Conservation (phyloP, 2,329 filamentous ascomycete species). For the Beauveria sp. region DNA sequence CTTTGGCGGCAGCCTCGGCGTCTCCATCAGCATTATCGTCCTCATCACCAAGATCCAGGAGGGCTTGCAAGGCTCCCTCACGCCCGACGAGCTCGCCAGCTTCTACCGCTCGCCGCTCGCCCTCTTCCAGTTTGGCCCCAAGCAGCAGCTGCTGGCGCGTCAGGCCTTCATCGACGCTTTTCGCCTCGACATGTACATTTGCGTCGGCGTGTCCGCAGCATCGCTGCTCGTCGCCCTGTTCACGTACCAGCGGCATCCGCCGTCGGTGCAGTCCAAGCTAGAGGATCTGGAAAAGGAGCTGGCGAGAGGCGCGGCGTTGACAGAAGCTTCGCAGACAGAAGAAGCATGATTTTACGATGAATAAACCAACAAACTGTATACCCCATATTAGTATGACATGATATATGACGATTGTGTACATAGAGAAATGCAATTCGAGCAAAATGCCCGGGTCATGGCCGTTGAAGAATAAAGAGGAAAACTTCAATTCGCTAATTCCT, state of each 20-base stretch:
- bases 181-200: constrained; percentile 16
- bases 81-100: constrained; percentile 12
- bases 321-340: not conserved
- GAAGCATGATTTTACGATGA: not conserved
- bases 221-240: constrained; percentile 13
- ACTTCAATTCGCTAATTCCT: constrained; percentile 6
- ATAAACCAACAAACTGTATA: not conserved
- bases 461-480: not conserved
- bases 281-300: constrained; percentile 19
- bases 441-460: not conserved
- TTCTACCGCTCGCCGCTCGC: constrained; percentile 16
- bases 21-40: constrained; percentile 18
- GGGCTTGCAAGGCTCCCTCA: constrained; percentile 12
- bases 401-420: not conserved
- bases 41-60: constrained; percentile 16
- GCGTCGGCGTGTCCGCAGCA: constrained; percentile 14
- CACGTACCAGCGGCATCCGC: constrained; percentile 17
- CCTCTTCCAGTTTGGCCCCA: constrained; percentile 10
- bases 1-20: constrained; percentile 21
- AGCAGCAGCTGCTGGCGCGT: constrained; percentile 14
- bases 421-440: not conserved
- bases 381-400: not conserved
- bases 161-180: constrained; percentile 17
- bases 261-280: constrained; percentile 16
- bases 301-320: not conserved